phyloP scores from a whole-genome alignment of 2,329 filamentous ascomycete genomes.

The Ilyonectria sp. region DNA sequence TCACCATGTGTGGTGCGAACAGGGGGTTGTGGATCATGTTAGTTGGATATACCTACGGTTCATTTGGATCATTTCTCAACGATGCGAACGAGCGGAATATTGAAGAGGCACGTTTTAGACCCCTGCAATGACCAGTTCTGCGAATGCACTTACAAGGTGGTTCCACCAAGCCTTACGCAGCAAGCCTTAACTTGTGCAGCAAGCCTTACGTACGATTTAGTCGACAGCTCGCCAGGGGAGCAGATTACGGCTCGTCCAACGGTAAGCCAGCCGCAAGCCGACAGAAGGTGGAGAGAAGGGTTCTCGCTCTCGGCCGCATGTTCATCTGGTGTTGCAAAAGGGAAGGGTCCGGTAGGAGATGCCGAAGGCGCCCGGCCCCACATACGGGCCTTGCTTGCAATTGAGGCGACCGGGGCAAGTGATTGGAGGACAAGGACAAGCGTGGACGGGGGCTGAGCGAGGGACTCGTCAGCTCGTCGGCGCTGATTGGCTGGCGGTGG shows the following conservation, averaged over 20 bases:
- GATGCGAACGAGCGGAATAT: background rate
- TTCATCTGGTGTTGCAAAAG: slow-evolving; percentile 26
- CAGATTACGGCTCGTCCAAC: background rate
- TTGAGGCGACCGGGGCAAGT: background rate
- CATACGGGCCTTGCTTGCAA: background rate
- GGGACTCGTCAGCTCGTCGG: slow-evolving; percentile 54
- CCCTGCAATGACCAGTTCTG: background rate
- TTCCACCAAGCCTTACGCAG: background rate
- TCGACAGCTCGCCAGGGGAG: background rate
- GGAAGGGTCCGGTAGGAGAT: slow-evolving; percentile 34
- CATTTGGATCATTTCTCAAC: background rate
- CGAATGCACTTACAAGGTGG: background rate
- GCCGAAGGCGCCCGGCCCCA: slow-evolving; percentile 38
- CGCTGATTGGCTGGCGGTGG: slow-evolving; percentile 47
- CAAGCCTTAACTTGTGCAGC: background rate
- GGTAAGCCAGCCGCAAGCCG: background rate
- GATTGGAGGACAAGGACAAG: slow-evolving; percentile 4
- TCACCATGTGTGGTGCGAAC: background rate
- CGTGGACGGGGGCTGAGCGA: slow-evolving; percentile 36
- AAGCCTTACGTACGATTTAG: no score
- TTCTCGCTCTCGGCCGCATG: slow-evolving; percentile 18
- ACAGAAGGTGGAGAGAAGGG: slow-evolving; percentile 6
- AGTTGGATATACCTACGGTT: slow-evolving; percentile 3
- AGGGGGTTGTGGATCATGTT: background rate
- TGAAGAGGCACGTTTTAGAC: background rate